Percentiles rank a stretch among this genome's conserved stretches.
phyloP scores from a whole-genome alignment of 2,329 filamentous ascomycete species.

The Furcasterigmium furcatum region DNA sequence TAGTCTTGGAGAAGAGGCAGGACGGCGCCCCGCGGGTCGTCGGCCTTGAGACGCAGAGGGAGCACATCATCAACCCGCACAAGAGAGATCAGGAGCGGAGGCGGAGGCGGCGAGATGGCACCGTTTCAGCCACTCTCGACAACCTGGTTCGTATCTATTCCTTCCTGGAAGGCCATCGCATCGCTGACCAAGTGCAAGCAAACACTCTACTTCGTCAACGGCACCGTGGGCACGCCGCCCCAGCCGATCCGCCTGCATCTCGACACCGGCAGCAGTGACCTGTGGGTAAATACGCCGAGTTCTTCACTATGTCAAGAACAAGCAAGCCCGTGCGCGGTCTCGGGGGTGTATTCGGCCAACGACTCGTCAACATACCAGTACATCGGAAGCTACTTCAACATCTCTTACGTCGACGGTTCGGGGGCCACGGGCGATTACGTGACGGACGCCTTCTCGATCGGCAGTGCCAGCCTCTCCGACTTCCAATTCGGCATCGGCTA shows the following conservation, averaged over 20 bases:
- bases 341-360: conserved; percentile 68
- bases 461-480: conserved; percentile 44
- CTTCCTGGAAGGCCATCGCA: not conserved
- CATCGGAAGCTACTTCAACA: conserved; percentile 77
- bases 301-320: conserved; percentile 56
- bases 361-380: conserved; percentile 73
- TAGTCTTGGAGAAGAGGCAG: conserved; percentile 22
- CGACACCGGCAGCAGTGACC: conserved; percentile 67
- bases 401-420: conserved; percentile 81
- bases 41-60: conserved; percentile 39
- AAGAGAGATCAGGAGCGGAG: conserved; percentile 25
- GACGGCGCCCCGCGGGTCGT: conserved; percentile 40
- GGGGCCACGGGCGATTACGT: conserved; percentile 77
- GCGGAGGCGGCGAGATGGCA: conserved; percentile 21
- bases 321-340: conserved; percentile 49
- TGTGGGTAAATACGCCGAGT: conserved; percentile 51
- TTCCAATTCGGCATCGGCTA: conserved; percentile 77
- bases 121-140: conserved; percentile 44
- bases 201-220: conserved; percentile 61
- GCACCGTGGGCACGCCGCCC: conserved; percentile 58
- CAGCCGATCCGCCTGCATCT: conserved; percentile 57
- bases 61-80: conserved; percentile 10
- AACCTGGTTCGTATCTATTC: conserved; percentile 44
- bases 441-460: conserved; percentile 66
- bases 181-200: conserved; percentile 31